These are phyloP conservation scores for Dryas alaskensis DNA, from an alignment of 306 rosid species.

Conservation along the genomic window DNA sequence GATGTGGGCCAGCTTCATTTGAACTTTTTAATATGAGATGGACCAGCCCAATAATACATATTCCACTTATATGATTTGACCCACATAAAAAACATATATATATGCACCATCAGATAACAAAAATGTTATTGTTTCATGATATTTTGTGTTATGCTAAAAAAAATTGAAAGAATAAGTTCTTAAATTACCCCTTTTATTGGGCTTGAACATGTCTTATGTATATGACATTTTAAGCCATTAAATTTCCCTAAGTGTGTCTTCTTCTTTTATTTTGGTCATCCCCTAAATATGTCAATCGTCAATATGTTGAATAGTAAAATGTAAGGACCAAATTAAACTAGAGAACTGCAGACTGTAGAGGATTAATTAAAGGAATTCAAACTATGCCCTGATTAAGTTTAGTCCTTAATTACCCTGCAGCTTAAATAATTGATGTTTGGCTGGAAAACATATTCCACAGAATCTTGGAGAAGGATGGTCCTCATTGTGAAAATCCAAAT, in stretches of 20 bases:
- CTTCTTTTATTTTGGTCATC: too few species aligned
- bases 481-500: not conserved
- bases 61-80: not conserved
- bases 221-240: too few species aligned
- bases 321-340: too few species aligned
- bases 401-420: not conserved
- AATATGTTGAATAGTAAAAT: not conserved
- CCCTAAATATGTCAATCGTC: not conserved
- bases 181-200: too few species aligned
- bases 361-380: too few species aligned
- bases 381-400: too few species aligned
- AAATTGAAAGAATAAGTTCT: too few species aligned
- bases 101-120: not conserved
- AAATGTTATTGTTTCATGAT: not conserved
- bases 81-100: not conserved
- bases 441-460: conserved; percentile 3
- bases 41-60: conserved; percentile 17
- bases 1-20: conserved; percentile 25
- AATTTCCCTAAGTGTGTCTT: too few species aligned
- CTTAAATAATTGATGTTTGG: not conserved
- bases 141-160: not conserved
- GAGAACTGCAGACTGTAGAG: too few species aligned
- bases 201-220: too few species aligned
- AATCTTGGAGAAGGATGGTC: not conserved
- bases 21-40: conserved; percentile 1